Evolutionary conservation across 768 basidiomycete genomes (phyloP), one percentile per base, ranked within the genome.

Genomic region (Rhizopogon sp.): DNA sequence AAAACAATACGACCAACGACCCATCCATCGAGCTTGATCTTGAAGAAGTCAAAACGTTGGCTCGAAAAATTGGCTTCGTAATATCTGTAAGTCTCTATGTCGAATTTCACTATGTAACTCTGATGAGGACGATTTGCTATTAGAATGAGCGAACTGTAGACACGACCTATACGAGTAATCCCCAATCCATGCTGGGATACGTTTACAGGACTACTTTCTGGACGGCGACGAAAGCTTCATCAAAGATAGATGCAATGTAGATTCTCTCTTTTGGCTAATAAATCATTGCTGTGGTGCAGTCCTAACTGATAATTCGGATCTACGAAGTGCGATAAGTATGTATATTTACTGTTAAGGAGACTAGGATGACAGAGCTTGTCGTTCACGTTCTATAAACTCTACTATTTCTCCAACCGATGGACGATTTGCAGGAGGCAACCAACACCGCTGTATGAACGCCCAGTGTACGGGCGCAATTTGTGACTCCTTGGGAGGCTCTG

Each of bases 131-230:
- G 39, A 29, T 55, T 20, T 7, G 22, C 54, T 43, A 64, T 40
- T 59, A 97, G 93, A 84, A 93, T 58, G 93, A 97, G 72, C 75
- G 77, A 53, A 83, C 79, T 22, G 82, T 96, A 50, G 79, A 85
- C 58, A 88, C 92, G 16, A 92, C 89, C 5, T 98, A 97, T 66
- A 93, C 92, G 16, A 89, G 83, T 60, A 91, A 94, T 61, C 74
- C 80, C 3, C 78, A 83, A 59, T 85, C 84, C 8, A 88, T 97
- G 88, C 76, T 98, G 13, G 79, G 82, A 39, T 93, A 96, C 63
- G 77, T 87, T 16, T 98, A 98, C 67, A 82, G 88, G 44, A 77
- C 91, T 1, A 83, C 83, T 5, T 94, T 94, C 71, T 96, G 89
- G 88, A 88, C 82, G 1, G 91, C 89, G 10, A 81, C 71, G 31